Evolutionary conservation across 345 rosid genomes (phyloP), one percentile per base, ranked within the genome.

Genomic region (Syzygium aromaticum): DNA sequence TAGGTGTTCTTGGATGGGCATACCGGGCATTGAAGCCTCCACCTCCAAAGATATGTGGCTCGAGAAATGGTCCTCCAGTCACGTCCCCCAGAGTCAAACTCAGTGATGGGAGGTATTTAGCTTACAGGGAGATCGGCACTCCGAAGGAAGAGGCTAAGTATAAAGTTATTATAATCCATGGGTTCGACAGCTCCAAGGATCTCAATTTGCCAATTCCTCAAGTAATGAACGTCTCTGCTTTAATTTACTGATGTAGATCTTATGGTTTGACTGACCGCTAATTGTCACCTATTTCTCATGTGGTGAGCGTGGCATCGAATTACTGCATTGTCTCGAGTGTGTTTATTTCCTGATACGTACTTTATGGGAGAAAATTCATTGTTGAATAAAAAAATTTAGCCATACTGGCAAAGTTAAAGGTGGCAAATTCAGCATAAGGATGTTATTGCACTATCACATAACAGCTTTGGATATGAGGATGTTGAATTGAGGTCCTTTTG

Each of bases 111-210:
- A 94, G 98, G 91, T 91, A 94, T 92, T 86, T 97, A 88, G 95
- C 99, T 46, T 97, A 96, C 89, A 93, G 92, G 89, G 99, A 96
- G 90, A 51, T 91, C 1, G 98, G 98, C 16, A 90, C 94, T 87
- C 91, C 94, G 38, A 97, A 89, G 88, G 95, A 90, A 59, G 92
- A 89, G 52, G 95, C 97, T 80, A 92, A 94, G 43, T 84, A 90
- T 88, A 96, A 90, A 87, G 89, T 97, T 56, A 90, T 97, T 27
- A 84, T 95, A 25, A 51, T 94, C 80, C 98, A 97, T 92, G 99
- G 98, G 87, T 94, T 93, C 86, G 82, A 86, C 87, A 88, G 88
- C 91, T 94, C 97, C 89, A 97, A 97, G 89, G 95, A 94, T 87
- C 25, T 91, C 52, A 61, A 88, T 19, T 90, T 95, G 77, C 94